Base-by-base conservation (phyloP, 768 basidiomycete genomes). In the Termitomyces sp. region DNA sequence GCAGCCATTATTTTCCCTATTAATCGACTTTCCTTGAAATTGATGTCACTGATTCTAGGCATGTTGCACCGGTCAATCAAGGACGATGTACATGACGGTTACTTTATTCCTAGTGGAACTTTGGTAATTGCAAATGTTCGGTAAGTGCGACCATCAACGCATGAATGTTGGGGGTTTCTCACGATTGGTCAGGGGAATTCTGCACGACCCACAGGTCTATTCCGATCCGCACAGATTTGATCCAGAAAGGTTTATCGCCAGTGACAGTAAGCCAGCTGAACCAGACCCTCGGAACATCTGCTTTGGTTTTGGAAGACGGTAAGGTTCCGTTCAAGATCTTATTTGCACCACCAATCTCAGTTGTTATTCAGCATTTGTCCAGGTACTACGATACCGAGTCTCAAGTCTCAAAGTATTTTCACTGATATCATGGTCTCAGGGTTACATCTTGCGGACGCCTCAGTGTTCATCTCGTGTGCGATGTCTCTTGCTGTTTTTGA, bases 271-370 rank as follows among this genome's bases (percentile, higher is more conserved):
- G 51, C 65, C 71, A 42, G 79, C 78, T 39, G 84, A 87, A 66
- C 70, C 66, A 20, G 87, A 89, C 70, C 85, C 87, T 61, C 83
- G 82, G 57, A 78, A 77, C 51, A 69, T 85, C 50, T 86, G 83
- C 66, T 91, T 89, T 72, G 89, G 89, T 7, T 91, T 89, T 67
- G 89, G 88, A 52, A 76, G 89, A 73, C 81, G 89, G 81, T 80
- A 63, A 62, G 80, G 7, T 42, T 52, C 48, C 56, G 53, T 22
- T 35, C 35, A 53, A 28, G 28, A 52, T 60, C 57, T 39, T 15
- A 13, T 40, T 53, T 18, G 45, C 52, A 24, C 39, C 35, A 3
- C 8, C 53, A 39, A 33, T 59, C 68, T 61, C 39, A 45, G 4
- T 38, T 53, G 32, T 42, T 45, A 52, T 53, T 36, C 49, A 82